Evolutionary conservation across 805 yeast genomes (phyloP), one percentile per base, ranked within the genome.

Genomic region (Priceomyces medius): DNA sequence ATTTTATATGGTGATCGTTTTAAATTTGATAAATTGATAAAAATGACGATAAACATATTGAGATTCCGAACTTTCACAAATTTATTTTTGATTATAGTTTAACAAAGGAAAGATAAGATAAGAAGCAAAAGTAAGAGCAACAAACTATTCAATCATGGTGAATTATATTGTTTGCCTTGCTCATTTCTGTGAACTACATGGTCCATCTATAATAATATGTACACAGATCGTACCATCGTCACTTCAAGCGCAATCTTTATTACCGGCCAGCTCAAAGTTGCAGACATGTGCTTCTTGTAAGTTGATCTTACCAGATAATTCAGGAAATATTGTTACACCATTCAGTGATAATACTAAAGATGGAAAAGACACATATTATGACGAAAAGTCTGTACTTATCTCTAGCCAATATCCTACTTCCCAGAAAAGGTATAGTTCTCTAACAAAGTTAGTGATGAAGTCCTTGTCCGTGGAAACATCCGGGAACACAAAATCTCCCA

Each of bases 141-240:
- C n/a, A 16, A 13, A 14, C n/a, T 19, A 10, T 12, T 9, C 6
- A 34, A 24, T 3, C 13, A 63, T 65, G 68, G 53, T 56, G 23
- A 63, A 71, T 31, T 77, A 64, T 54, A 74, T 75, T 8, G 60
- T 80, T 7, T 69, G 85, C 16, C 56, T 85, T 36, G 83, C 88
- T 0, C 91, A 85, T 55, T 85, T 85, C 58, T 85, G 91, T 58
- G 91, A 85, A 59, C 73, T 79, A 17, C 90, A 85, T 55, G 91
- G 91, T 0, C 90, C 91, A 0, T 68, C 81, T 9, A 74, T 80
- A 31, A 66, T 85, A 1, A 60, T 81, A 55, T 83, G 86, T 47
- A 81, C 89, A 0, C 87, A 81, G 49, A 49, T 57, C 19, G 53
- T 59, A 2, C 40, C 56, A 1, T 45, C 42, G 2, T 53, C 48